Evolutionary conservation across 208 protist genomes (phyloP).

Genomic region (Herpetomonas muscarum): DNA sequence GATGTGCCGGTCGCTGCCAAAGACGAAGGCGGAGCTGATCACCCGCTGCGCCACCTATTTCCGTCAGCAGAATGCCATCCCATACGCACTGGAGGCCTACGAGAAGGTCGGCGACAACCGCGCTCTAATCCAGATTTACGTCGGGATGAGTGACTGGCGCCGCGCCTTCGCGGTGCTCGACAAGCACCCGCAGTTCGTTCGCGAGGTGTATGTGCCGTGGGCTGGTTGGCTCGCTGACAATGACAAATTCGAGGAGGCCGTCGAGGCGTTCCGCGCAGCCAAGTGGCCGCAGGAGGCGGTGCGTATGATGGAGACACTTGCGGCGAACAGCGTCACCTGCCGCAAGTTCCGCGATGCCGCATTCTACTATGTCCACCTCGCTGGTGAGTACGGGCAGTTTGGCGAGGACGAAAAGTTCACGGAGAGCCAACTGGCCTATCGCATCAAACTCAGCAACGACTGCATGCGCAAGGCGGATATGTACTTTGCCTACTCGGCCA

Average conservation of each 20-base stretch:
- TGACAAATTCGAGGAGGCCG: constrained; percentile 95
- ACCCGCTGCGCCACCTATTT: constrained; percentile 86
- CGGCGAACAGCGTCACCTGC: constrained; percentile 91
- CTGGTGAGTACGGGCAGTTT: constrained; percentile 71
- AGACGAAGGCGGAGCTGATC: constrained; percentile 81
- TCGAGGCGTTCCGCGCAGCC: constrained; percentile 89
- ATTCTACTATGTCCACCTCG: constrained; percentile 91
- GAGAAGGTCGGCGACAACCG: constrained; percentile 86
- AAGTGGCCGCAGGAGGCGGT: constrained; percentile 88
- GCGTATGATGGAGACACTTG: constrained; percentile 90
- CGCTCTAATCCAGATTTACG: constrained; percentile 87
- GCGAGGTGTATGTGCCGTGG: constrained; percentile 96
- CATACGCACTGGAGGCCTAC: constrained; percentile 89
- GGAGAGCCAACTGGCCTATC: constrained; percentile 46
- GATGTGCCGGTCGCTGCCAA: constrained; percentile 76
- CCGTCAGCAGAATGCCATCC: constrained; percentile 58
- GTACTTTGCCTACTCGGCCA: constrained; percentile 90
- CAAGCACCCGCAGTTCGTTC: constrained; percentile 65
- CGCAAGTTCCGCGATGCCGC: constrained; percentile 87
- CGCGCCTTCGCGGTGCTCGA: constrained; percentile 87
- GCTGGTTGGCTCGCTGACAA: constrained; percentile 94
- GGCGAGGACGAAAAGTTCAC: constrained; percentile 58
- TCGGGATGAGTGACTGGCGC: constrained; percentile 87
- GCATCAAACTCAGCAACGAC: constrained; percentile 75
- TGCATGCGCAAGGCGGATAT: constrained; percentile 83